Percentiles rank a stretch among this genome's conserved stretches.
Evolutionary conservation across 805 yeast genomes (phyloP).

Genomic region (Saccharomycopsis fodiens): DNA sequence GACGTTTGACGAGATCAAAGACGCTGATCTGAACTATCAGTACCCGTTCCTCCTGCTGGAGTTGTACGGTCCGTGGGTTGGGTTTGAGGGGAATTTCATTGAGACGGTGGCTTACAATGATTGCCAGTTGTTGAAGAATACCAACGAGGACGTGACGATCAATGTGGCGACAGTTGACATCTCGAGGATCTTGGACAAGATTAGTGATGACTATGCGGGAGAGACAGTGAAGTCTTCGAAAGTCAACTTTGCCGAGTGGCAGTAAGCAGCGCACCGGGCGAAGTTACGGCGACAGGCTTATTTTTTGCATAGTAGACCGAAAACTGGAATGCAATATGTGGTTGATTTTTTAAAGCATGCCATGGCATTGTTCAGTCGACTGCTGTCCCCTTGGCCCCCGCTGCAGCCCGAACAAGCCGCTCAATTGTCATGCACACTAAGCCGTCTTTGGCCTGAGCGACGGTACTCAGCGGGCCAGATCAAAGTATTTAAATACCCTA

Average conservation of each 20-base stretch:
- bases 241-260: conserved; percentile 18
- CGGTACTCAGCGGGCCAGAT: too few relatives aligned
- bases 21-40: conserved; percentile 34
- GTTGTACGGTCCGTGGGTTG: conserved; percentile 41
- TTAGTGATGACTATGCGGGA: conserved; percentile 16
- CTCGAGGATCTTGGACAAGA: conserved; percentile 10
- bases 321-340: too few relatives aligned
- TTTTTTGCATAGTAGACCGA: too few relatives aligned
- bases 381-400: too few relatives aligned
- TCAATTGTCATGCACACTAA: too few relatives aligned
- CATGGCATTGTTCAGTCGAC: too few relatives aligned
- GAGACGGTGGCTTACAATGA: conserved; percentile 28
- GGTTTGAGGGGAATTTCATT: conserved; percentile 37
- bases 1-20: conserved; percentile 41
- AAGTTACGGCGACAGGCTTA: too few relatives aligned
- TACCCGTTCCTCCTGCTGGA: conserved; percentile 34
- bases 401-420: too few relatives aligned
- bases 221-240: conserved; percentile 7
- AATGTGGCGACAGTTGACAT: conserved; percentile 13
- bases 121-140: conserved; percentile 7
- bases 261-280: too few relatives aligned
- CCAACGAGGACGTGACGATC: conserved; percentile 16
- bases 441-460: too few relatives aligned
- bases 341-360: too few relatives aligned
- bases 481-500: too few relatives aligned